phyloP scores from a whole-genome alignment of 1,139 yeast genomes.

The Lodderomyces margitis region DNA sequence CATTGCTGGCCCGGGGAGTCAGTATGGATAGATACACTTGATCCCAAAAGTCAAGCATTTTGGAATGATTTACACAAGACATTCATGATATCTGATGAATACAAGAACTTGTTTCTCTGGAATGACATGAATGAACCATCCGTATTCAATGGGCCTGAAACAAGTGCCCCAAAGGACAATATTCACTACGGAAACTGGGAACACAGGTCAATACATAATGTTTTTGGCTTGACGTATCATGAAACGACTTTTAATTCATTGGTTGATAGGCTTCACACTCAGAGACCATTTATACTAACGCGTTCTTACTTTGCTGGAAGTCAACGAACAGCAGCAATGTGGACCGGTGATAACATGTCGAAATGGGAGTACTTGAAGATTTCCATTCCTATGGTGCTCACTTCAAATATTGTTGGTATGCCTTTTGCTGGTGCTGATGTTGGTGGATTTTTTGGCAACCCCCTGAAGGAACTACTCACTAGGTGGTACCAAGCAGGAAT shows the following conservation, averaged over 20 bases:
- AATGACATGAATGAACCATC: slow-evolving; percentile 99
- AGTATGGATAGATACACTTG: slow-evolving; percentile 84
- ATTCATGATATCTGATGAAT: slow-evolving; percentile 45
- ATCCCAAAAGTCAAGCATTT: slow-evolving; percentile 55
- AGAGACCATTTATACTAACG: slow-evolving; percentile 87
- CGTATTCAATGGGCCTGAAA: slow-evolving; percentile 92
- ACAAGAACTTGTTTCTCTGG: slow-evolving; percentile 76
- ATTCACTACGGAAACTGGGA: slow-evolving; percentile 82
- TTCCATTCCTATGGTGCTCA: slow-evolving; percentile 84
- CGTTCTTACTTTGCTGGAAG: slow-evolving; percentile 89
- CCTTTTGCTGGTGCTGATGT: slow-evolving; percentile 97
- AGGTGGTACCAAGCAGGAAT: slow-evolving; percentile 97
- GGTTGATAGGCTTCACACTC: slow-evolving; percentile 41
- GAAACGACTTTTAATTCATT: slow-evolving; percentile 75
- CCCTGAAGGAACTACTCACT: slow-evolving; percentile 71
- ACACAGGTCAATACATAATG: slow-evolving; percentile 85
- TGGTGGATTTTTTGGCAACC: slow-evolving; percentile 95
- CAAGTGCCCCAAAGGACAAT: slow-evolving; percentile 78
- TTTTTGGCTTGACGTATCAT: slow-evolving; percentile 77
- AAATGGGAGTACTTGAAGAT: slow-evolving; percentile 82
- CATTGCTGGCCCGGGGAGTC: slow-evolving; percentile 99
- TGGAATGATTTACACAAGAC: slow-evolving; percentile 52
- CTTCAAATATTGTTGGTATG: slow-evolving; percentile 80
- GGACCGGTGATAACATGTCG: slow-evolving; percentile 98
- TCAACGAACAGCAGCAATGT: slow-evolving; percentile 86